Evolutionary conservation across 148 eudicot species (phyloP).

Genomic region (Simmondsia chinensis): DNA sequence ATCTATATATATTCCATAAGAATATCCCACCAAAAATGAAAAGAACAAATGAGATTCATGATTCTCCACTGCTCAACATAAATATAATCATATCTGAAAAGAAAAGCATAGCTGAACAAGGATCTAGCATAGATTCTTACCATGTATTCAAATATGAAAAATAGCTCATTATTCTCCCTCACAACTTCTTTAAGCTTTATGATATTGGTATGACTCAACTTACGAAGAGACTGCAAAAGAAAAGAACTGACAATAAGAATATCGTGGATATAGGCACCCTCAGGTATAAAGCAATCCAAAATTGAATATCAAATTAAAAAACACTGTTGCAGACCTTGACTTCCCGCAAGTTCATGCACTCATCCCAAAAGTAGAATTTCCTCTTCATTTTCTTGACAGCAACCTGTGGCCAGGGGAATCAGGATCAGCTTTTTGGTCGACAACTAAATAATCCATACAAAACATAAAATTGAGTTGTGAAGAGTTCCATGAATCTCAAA

Average conservation of each 20-base stretch:
- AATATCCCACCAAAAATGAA: no score
- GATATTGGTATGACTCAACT: constrained; percentile 85
- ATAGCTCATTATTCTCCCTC: constrained; percentile 67
- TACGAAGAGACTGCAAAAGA: constrained; percentile 59
- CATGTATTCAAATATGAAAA: constrained; percentile 95
- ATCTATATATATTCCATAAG: no score
- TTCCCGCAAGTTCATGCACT: constrained; percentile 83
- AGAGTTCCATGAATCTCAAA: no score
- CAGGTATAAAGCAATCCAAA: no score
- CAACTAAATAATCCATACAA: neutral
- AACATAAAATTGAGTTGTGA: no score
- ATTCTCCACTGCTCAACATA: no score
- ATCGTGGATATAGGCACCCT: neutral
- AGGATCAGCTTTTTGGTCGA: constrained; percentile 5
- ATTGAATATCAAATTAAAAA: no score
- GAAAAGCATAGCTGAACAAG: neutral
- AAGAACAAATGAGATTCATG: neutral
- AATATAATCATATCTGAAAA: no score
- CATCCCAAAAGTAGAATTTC: constrained; percentile 85
- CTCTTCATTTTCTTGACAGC: constrained; percentile 98
- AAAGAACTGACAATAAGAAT: constrained; percentile 5
- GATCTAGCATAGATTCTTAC: constrained; percentile 23
- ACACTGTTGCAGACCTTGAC: constrained; percentile 55
- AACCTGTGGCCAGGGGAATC: constrained; percentile 61
- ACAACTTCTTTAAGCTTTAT: constrained; percentile 96